A percentile compares a stretch with the other conserved stretches of the same genome.
These are phyloP conservation scores for Passiflora organensis DNA, from an alignment of 345 rosid species.

Conservation along the genomic window DNA sequence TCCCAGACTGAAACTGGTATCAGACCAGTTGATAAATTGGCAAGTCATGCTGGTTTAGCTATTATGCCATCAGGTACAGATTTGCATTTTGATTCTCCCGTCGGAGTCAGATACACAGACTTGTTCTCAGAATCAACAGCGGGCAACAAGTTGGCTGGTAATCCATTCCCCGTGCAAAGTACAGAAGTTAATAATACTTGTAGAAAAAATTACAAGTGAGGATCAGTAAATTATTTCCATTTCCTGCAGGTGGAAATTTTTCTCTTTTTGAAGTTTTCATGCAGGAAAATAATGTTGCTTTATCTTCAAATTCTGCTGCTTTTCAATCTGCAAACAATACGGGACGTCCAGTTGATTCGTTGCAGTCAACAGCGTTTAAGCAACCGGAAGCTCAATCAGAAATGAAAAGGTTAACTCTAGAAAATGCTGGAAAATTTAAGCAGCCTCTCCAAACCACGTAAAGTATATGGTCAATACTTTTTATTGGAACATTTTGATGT, in stretches of 20 bases:
- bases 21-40: conserved; percentile 8
- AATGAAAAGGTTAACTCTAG: conserved; percentile 10
- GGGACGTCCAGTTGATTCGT: conserved; percentile 10
- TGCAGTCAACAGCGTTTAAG: conserved; percentile 9
- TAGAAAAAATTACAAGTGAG: conserved; percentile 4
- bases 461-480: conserved; percentile 26
- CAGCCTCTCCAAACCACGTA: conserved; percentile 15
- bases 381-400: conserved; percentile 15
- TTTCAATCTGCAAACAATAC: conserved; percentile 6
- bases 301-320: conserved; percentile 5
- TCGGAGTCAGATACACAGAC: conserved; percentile 6
- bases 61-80: conserved; percentile 6
- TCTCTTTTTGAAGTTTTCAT: conserved; percentile 1
- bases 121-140: conserved; percentile 10
- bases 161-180: conserved; percentile 13
- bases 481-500: not conserved
- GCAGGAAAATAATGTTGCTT: conserved; percentile 11
- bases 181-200: conserved; percentile 7
- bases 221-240: conserved; percentile 4
- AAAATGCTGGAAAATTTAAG: conserved; percentile 15
- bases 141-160: conserved; percentile 7
- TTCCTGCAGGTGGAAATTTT: conserved; percentile 3
- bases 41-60: conserved; percentile 7
- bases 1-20: conserved; percentile 6
- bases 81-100: conserved; percentile 12